A percentile compares a stretch with the other conserved stretches of the same genome.
phyloP scores from a whole-genome alignment of 208 protist genomes.

The Naegleria gruberi region DNA sequence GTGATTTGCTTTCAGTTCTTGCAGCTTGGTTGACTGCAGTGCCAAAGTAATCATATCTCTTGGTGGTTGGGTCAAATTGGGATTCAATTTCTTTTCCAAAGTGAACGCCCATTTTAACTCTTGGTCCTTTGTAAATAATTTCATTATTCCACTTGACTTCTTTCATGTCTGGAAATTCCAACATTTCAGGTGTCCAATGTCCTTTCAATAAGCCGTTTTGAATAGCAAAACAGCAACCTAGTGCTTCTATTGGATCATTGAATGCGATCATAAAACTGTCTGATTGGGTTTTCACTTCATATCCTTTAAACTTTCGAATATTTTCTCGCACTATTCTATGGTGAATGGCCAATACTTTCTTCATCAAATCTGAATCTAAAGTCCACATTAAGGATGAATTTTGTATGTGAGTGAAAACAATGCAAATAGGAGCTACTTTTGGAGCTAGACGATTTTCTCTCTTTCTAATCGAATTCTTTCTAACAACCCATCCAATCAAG shows the following conservation, averaged over 20 bases:
- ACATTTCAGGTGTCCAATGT: neutral
- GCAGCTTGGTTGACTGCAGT: neutral
- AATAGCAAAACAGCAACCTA: neutral
- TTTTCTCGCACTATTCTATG: neutral
- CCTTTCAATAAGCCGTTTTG: neutral
- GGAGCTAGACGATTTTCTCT: neutral
- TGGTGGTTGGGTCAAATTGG: neutral
- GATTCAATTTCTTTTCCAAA: neutral
- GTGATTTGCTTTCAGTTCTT: neutral
- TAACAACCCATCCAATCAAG: neutral
- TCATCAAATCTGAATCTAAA: neutral
- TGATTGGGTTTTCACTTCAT: conserved; percentile 5
- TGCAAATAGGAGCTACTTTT: neutral
- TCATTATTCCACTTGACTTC: neutral
- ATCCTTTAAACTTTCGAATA: neutral
- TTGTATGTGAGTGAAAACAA: conserved; percentile 16
- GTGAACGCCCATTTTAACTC: conserved; percentile 1
- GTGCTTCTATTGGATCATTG: neutral
- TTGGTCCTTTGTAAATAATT: neutral
- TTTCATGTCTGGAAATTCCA: neutral
- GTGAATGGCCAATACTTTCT: neutral
- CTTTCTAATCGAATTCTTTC: neutral
- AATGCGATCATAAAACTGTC: neutral
- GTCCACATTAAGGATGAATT: neutral
- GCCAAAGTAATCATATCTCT: conserved; percentile 15